phyloP scores from a whole-genome alignment of 1,139 yeast species.

The Pneumocystis murina region DNA sequence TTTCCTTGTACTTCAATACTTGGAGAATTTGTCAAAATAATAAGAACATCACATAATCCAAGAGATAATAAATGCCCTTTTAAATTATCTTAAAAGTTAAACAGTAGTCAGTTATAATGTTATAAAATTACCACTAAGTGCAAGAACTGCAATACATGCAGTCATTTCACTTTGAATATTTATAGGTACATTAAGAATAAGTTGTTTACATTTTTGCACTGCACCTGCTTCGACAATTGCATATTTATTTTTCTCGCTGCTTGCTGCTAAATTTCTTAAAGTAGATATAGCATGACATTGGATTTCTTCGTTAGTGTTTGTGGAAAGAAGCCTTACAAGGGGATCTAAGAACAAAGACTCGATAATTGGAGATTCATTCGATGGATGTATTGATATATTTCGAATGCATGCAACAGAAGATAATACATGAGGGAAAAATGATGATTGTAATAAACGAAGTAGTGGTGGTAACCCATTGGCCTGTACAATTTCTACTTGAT shows the following conservation, averaged over 20 bases:
- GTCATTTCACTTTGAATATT: constrained; percentile 80
- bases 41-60: constrained; percentile 73
- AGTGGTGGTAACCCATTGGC: constrained; percentile 91
- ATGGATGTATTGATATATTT: constrained; percentile 89
- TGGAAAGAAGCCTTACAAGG: constrained; percentile 68
- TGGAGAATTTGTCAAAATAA: constrained; percentile 75
- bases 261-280: constrained; percentile 86
- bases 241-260: constrained; percentile 80
- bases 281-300: constrained; percentile 97
- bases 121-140: constrained; percentile 46
- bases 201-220: constrained; percentile 78
- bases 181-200: constrained; percentile 71
- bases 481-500: constrained; percentile 88
- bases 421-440: constrained; percentile 79
- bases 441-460: constrained; percentile 71
- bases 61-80: constrained; percentile 72
- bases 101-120: background rate
- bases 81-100: constrained; percentile 40
- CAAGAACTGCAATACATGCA: constrained; percentile 93
- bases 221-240: constrained; percentile 93
- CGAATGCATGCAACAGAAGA: constrained; percentile 98
- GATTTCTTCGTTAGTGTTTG: constrained; percentile 81
- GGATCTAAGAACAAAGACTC: constrained; percentile 94
- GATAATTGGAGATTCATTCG: constrained; percentile 85
- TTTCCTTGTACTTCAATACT: constrained; percentile 96